Evolutionary conservation across 768 basidiomycete genomes (phyloP), one percentile per base, ranked within the genome.

Genomic region (Boletus rubescentipes): DNA sequence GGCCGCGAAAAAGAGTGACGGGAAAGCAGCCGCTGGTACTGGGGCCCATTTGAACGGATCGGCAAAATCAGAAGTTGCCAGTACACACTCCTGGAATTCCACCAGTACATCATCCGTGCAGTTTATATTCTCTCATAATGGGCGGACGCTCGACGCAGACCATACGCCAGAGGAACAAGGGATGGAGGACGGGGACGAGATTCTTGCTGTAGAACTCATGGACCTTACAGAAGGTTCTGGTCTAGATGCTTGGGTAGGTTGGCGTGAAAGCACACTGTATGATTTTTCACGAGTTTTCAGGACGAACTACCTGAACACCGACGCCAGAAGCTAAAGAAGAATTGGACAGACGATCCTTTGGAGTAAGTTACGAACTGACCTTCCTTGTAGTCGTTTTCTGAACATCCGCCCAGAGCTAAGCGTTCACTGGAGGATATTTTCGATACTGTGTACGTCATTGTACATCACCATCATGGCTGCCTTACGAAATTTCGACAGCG

Each of bases 121-220:
- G 69, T 94, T 93, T 70, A 77, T 94, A 43, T 94, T 93, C 73
- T 89, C 89, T 10, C 86, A 91, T 65, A 84, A 88, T 56, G 92
- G 92, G 23, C 77, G 89, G 60, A 82, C 82, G 46, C 68, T 94
- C n/a, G 87, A 90, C 51, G 78, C 84, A 14, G 89, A 93, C 46
- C 85, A 87, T 67, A 91, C 92, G 10, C 87, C 91, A 21, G 91
- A 93, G 67, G 91, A 93, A 61, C 80, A 85, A 44, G 89, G 87
- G 6, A 88, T 94, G 78, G 91, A 94, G 62, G 89, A 92, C 61
- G 85, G 85, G 6, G 92, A 94, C 67, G 90, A 93, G 72, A 90
- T 94, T 66, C 74, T 92, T 46, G 92, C 92, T 14, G 87, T 93
- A 18, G 92, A 94, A 73, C 72, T 94, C 70, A 90, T 93, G 89